Evolutionary conservation across 495 filamentous ascomycete species (phyloP), one percentile per base, ranked within the genome.

Genomic region (Arthonia radiata): DNA sequence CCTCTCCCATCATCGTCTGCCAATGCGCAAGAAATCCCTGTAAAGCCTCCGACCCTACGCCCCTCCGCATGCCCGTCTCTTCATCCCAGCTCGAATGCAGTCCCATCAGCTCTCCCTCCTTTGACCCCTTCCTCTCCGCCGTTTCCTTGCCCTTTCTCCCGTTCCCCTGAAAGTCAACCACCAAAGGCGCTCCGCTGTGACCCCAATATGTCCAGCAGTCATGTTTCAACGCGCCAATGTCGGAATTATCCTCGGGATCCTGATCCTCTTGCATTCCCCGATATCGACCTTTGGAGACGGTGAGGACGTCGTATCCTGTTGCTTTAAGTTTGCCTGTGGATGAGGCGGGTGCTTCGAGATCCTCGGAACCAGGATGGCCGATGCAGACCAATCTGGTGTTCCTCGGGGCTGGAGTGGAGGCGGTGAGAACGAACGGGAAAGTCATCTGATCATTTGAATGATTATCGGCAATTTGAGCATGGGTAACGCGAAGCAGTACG

Each of bases 161-260:
- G n/a, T n/a, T n/a, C n/a, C n/a, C n/a, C n/a, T n/a, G n/a, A n/a
- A n/a, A n/a, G n/a, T 24, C 21, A 2, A 47, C 37, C 5, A 56
- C 16, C 13, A 59, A 31, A 15, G 52, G 54, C 6, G 54, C 52
- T 1, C 55, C 55, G 6, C 46, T 54, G 33, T 59, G 54, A 10
- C 54, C 57, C 57, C 55, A 62, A 35, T 57, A 60, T n/a, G 57
- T 59, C 57, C 53, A 60, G 25, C 53, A 55, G 35, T 56, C 43
- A 33, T 58, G 56, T 47, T 45, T 52, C 30, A 59, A 33, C 5
- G 47, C 46, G 1, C 57, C 57, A 24, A 56, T 62, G 24, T 59
- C 54, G 0, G 38, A 44, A 30, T 59, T 59, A 24, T 58, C 48
- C 21, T 54, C 41, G 15, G 39, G 27, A 31, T 61, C 47, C 17